Evolutionary conservation across 2,329 filamentous ascomycete genomes (phyloP).

Genomic region (Emmonsiellopsis sp.): DNA sequence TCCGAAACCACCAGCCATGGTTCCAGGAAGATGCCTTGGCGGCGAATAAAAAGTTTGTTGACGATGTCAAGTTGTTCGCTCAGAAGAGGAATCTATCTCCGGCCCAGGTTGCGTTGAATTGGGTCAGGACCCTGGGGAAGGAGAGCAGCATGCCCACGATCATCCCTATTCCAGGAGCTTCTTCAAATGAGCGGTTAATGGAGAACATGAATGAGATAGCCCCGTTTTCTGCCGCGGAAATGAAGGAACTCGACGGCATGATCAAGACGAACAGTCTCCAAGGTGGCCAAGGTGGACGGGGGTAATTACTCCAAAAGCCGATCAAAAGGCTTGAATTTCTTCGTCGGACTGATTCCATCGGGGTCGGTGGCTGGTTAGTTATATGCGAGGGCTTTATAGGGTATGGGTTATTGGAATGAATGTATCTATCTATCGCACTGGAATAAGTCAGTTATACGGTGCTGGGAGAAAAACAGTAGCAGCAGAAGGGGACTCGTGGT

Average conservation of each 20-base stretch:
- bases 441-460: not conserved
- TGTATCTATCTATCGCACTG: not conserved
- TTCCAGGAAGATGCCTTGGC: constrained; percentile 44
- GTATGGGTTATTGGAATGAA: not conserved
- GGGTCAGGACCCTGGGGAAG: constrained; percentile 36
- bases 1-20: constrained; percentile 35
- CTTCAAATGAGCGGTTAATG: constrained; percentile 25
- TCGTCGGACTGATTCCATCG: too few relatives aligned
- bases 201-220: constrained; percentile 25
- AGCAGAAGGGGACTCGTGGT: not conserved
- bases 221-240: constrained; percentile 23
- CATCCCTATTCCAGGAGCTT: constrained; percentile 28
- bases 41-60: constrained; percentile 41
- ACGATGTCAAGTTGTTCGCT: constrained; percentile 37
- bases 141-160: constrained; percentile 35
- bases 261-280: constrained; percentile 36
- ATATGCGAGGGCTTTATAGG: too few relatives aligned
- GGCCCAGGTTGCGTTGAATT: constrained; percentile 41
- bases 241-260: constrained; percentile 44
- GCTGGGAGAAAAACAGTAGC: not conserved
- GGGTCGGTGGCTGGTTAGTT: too few relatives aligned
- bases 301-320: too few relatives aligned
- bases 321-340: too few relatives aligned
- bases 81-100: constrained; percentile 34
- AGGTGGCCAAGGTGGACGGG: constrained; percentile 16